phyloP scores from a whole-genome alignment of 2,329 filamentous ascomycete genomes.

The Colletotrichum lindemuthianum region DNA sequence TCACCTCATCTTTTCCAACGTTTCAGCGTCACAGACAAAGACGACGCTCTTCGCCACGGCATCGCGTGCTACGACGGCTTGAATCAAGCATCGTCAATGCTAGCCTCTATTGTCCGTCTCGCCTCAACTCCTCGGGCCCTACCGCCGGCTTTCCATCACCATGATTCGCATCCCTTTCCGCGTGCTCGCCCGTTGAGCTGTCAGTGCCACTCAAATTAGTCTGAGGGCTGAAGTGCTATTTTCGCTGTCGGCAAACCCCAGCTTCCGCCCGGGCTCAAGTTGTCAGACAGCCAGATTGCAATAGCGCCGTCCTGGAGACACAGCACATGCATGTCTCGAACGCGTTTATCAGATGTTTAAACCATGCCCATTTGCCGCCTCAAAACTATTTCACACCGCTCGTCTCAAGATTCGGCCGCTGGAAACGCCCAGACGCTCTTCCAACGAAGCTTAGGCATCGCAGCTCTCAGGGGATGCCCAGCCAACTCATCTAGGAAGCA shows the following conservation, averaged over 20 bases:
- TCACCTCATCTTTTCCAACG: slow-evolving; percentile 32
- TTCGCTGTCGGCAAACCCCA: slow-evolving; percentile 12
- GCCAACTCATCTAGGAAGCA: neutral
- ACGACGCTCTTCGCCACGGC: slow-evolving; percentile 34
- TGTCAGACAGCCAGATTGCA: slow-evolving; percentile 14
- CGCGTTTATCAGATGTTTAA: slow-evolving; percentile 18
- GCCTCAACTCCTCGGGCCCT: slow-evolving; percentile 11
- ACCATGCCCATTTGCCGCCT: neutral
- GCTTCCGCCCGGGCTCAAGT: neutral
- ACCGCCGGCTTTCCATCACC: slow-evolving; percentile 10
- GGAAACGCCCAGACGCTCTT: slow-evolving; percentile 8
- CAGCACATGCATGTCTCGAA: slow-evolving; percentile 28
- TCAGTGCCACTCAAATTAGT: slow-evolving; percentile 20
- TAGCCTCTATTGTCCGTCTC: slow-evolving; percentile 3
- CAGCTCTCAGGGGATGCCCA: slow-evolving; percentile 9
- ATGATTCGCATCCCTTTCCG: neutral
- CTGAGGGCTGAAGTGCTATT: slow-evolving; percentile 10
- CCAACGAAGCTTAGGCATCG: slow-evolving; percentile 21
- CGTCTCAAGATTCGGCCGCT: slow-evolving; percentile 28
- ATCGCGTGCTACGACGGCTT: slow-evolving; percentile 12
- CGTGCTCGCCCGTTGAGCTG: slow-evolving; percentile 2
- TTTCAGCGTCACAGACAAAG: slow-evolving; percentile 35
- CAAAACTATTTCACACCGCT: slow-evolving; percentile 7
- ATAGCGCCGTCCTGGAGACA: slow-evolving; percentile 4
- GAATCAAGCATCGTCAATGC: slow-evolving; percentile 28